Evolutionary conservation across 2,329 filamentous ascomycete species (phyloP).

Genomic region (Hortaea werneckii): DNA sequence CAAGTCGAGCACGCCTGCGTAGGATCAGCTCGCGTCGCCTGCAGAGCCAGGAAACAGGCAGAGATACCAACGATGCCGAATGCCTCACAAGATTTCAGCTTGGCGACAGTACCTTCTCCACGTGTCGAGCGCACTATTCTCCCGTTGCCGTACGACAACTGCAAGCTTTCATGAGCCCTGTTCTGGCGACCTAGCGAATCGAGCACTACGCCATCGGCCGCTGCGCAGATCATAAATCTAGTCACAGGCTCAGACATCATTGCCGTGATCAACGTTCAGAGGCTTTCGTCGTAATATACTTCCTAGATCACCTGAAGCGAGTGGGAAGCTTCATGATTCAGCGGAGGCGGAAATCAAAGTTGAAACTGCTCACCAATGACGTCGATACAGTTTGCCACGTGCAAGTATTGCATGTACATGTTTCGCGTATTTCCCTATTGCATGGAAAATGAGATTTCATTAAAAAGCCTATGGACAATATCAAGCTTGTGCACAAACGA

Average conservation of each 20-base stretch:
- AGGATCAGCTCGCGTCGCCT: neutral
- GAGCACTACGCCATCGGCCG: constrained; percentile 72
- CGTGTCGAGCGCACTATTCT: constrained; percentile 37
- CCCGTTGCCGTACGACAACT: constrained; percentile 55
- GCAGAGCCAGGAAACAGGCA: neutral
- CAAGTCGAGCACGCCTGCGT: constrained; percentile 68
- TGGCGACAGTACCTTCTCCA: constrained; percentile 28
- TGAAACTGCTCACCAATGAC: too few species aligned
- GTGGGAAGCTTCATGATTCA: too few species aligned
- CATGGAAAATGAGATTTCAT: too few species aligned
- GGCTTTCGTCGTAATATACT: too few species aligned
- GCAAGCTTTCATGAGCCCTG: constrained; percentile 3
- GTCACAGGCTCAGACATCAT: constrained; percentile 66
- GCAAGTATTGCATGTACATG: too few species aligned
- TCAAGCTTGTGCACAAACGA: too few species aligned
- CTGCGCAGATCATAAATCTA: constrained; percentile 65
- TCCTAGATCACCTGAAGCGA: too few species aligned
- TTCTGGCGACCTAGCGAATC: constrained; percentile 53
- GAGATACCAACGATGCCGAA: constrained; percentile 48
- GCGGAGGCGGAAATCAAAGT: too few species aligned
- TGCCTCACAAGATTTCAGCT: constrained; percentile 33
- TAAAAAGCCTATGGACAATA: too few species aligned
- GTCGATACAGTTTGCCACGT: too few species aligned
- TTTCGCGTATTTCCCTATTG: too few species aligned
- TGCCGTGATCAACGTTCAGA: neutral